These are phyloP conservation scores for Metarhizium sp. DNA, from an alignment of 2,329 filamentous ascomycete species.

Conservation along the genomic window DNA sequence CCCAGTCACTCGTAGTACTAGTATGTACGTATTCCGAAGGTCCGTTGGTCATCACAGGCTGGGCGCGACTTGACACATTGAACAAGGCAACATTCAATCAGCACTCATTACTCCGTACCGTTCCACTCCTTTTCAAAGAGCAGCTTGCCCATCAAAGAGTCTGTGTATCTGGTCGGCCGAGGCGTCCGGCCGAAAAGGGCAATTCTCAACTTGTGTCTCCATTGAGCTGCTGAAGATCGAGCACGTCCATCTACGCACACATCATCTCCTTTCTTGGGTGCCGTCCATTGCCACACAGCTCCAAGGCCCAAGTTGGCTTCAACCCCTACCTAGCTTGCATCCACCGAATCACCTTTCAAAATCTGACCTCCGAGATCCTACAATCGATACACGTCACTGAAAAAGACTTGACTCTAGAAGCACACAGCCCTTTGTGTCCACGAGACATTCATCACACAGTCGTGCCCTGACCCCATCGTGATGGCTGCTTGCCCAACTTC, in stretches of 20 bases:
- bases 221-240: background rate
- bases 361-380: background rate
- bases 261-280: background rate
- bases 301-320: background rate
- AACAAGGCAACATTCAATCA: background rate
- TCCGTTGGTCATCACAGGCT: background rate
- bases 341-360: background rate
- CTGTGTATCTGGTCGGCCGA: background rate
- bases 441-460: background rate
- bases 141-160: background rate
- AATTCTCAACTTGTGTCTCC: background rate
- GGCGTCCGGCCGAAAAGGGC: background rate
- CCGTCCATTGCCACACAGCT: background rate
- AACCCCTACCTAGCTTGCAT: too few relatives aligned
- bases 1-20: background rate
- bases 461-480: background rate
- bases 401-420: too few relatives aligned
- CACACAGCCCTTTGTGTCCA: background rate
- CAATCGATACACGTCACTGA: too few relatives aligned
- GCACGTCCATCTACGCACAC: background rate
- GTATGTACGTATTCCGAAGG: too few relatives aligned
- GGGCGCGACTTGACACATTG: background rate
- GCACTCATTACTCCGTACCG: background rate
- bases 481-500: slow-evolving; percentile 1
- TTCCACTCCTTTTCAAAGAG: background rate